These are phyloP conservation scores for Arabidopsis hybrid DNA, from an alignment of 441 rosid genomes.

Conservation along the genomic window DNA sequence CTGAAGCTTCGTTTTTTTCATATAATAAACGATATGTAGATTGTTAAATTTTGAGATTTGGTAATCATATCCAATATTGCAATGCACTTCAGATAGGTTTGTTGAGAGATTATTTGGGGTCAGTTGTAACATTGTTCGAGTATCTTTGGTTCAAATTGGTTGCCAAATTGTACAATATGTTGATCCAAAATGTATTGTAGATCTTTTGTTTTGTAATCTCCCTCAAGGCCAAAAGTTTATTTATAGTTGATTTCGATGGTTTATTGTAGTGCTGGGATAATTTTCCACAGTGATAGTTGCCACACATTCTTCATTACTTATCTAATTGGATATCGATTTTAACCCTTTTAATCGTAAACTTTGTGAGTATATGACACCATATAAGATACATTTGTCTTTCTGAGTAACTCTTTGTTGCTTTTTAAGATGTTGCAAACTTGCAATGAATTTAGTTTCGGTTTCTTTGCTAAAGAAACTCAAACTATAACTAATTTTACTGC, in stretches of 20 bases:
- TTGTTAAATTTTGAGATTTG: constrained; percentile 12
- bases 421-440: not conserved
- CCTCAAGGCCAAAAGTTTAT: not conserved
- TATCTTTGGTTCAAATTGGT: not conserved
- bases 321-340: not conserved
- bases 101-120: not conserved
- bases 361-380: not conserved
- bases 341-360: not conserved
- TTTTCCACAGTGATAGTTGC: constrained; percentile 5
- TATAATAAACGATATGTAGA: not conserved
- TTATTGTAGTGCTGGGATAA: not conserved
- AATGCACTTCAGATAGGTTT: not conserved
- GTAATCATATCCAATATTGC: not conserved
- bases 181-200: not conserved
- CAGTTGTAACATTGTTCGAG: not conserved
- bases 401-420: not conserved
- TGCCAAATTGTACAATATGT: not conserved
- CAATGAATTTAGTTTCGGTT: not conserved
- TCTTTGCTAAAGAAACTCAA: constrained; percentile 7
- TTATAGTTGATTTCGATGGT: not conserved
- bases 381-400: not conserved
- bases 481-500: not conserved
- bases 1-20: not conserved
- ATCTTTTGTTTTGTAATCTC: not conserved
- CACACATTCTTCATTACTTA: constrained; percentile 26